Percentiles rank a stretch among this genome's conserved stretches.
Conservation (phyloP, 768 basidiomycete species). For the Rhodotorula sphaerocarpa region DNA sequence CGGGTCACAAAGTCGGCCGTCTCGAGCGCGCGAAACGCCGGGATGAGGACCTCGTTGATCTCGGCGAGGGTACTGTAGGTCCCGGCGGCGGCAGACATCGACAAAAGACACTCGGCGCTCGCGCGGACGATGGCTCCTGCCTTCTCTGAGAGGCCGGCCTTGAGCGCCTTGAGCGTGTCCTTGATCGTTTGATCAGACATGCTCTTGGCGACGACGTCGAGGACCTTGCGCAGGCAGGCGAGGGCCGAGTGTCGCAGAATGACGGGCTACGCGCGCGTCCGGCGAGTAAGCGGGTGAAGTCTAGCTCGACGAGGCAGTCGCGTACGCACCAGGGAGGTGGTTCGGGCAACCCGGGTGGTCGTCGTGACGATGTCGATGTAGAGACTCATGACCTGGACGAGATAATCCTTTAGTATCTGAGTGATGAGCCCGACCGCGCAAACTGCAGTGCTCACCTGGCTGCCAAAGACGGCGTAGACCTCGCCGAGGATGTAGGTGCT, state of each 20-base stretch:
- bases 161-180: conserved; percentile 79
- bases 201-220: conserved; percentile 72
- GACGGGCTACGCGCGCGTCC: conserved; percentile 53
- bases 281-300: neutral
- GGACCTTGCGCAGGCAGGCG: conserved; percentile 63
- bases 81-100: conserved; percentile 49
- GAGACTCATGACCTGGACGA: conserved; percentile 95
- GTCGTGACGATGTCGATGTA: conserved; percentile 71
- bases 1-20: conserved; percentile 71
- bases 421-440: too few species aligned
- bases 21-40: conserved; percentile 70
- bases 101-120: conserved; percentile 49
- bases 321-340: conserved; percentile 59
- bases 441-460: conserved; percentile 50
- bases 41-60: conserved; percentile 62
- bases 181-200: conserved; percentile 67
- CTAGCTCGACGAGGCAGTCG: too few species aligned
- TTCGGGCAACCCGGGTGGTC: conserved; percentile 58
- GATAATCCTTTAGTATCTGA: neutral
- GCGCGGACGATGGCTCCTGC: conserved; percentile 75
- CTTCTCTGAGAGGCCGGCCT: conserved; percentile 67
- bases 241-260: conserved; percentile 76
- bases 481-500: conserved; percentile 54
- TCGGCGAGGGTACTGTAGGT: conserved; percentile 56
- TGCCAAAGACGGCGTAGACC: conserved; percentile 72